Base-by-base conservation (phyloP, 2,329 filamentous ascomycete species). In the Alternaria rosae region DNA sequence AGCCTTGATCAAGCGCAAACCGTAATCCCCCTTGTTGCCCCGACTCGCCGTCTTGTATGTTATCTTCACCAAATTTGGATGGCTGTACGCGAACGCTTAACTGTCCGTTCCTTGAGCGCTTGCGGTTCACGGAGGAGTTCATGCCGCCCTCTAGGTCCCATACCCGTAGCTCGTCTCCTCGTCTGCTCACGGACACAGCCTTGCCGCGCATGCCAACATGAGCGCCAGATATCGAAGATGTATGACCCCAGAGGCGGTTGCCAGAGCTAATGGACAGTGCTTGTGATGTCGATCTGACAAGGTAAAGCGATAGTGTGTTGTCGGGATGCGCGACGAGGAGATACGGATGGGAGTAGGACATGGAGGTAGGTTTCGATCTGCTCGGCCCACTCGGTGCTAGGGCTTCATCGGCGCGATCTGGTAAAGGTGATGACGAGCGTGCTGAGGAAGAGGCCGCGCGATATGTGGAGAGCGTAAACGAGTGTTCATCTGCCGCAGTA, bases 191-290 rank as follows among this genome's bases (percentile, higher is more conserved):
- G n/a, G 92, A 96, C 5, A 97, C 92, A 0, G 93, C 94, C 78
- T 94, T 96, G 17, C 93, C 93, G 38, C 91, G 88, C 45, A 91
- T 88, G 17, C 92, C 94, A 57, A 97, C 92, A 72, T 96, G 90
- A 8, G 92, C 93, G 30, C 92, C 90, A 51, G 92, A 92, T 32
- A 97, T 92, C 4, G 92, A 92, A 2, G 93, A 96, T 0, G 94
- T 97, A 75, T 97, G 94, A 8, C 94, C 94, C 92, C 92, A 97
- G 6, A 97, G 86, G 26, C 92, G 86, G 66, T 89, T 90, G 1
- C 91, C 92, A 0, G 88, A 82, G 38, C 91, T 90, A 57, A 97
- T 89, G 1, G 86, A 87, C 2, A 97, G 83, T 2, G 78, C 75
- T 0, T 87, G 85, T 1, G 87, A 81, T 4, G 87, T 92, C 0